Percentiles rank a stretch among this genome's conserved stretches.
Evolutionary conservation across 805 yeast genomes (phyloP).

Genomic region (Schizosaccharomyces pombe): ASM294v3 CU329670.1:3894501-3895000

Average conservation of each 20-base stretch:
- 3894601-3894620: constrained; percentile 36
- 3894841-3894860: constrained; percentile 20
- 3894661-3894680: constrained; percentile 51
- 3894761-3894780: constrained; percentile 14
- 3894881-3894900: constrained; percentile 8
- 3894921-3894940: constrained; percentile 33
- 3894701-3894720: constrained; percentile 33
- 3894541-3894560: constrained; percentile 31
- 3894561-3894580: constrained; percentile 38
- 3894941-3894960: constrained; percentile 26
- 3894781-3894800: background rate
- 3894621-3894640: constrained; percentile 35
- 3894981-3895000: constrained; percentile 34
- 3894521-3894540: constrained; percentile 27
- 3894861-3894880: constrained; percentile 11
- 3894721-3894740: constrained; percentile 47
- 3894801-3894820: constrained; percentile 4
- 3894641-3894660: constrained; percentile 44
- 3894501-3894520: constrained; percentile 27
- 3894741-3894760: constrained; percentile 27
- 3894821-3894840: constrained; percentile 22
- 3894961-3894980: constrained; percentile 36
- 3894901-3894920: constrained; percentile 8
- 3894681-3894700: constrained; percentile 31
- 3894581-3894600: constrained; percentile 41